A percentile compares a stretch with the other conserved stretches of the same genome.
Evolutionary conservation across 139 green algal genomes (phyloP).

Genomic region (Tetraselmis chui): DNA sequence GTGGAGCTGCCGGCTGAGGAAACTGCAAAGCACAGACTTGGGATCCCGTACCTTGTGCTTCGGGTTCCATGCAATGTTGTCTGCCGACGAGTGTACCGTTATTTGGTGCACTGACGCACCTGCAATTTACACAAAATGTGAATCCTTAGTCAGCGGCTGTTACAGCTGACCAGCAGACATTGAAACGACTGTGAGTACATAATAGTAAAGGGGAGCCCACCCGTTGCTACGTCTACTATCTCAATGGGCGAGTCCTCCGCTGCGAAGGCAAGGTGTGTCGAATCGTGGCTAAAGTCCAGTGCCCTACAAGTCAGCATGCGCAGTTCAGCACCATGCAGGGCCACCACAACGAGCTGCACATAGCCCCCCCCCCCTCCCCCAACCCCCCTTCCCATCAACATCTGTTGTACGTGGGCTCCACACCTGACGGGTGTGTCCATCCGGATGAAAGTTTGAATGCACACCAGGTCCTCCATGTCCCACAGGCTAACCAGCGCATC

Average conservation of each 20-base stretch:
- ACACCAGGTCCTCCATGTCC: conserved; percentile 2
- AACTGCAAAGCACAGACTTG: no score
- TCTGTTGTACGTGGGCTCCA: background rate
- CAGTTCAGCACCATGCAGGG: no score
- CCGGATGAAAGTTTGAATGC: conserved; percentile 1
- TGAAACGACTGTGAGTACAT: no score
- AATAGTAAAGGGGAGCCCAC: no score
- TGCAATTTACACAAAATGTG: no score
- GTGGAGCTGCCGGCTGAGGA: no score
- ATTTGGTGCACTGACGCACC: background rate
- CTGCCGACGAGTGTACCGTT: background rate
- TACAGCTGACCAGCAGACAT: no score
- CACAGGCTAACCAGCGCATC: conserved; percentile 11
- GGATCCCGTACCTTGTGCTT: background rate
- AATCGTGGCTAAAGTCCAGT: background rate
- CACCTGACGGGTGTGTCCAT: conserved; percentile 5
- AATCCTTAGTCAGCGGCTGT: no score
- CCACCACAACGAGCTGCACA: no score
- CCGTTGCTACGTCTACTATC: background rate
- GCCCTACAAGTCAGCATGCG: background rate
- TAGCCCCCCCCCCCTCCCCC: no score
- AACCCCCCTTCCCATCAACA: no score
- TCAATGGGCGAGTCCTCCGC: background rate
- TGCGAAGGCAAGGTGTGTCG: background rate
- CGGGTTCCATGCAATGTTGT: background rate